Base-by-base conservation (phyloP, 1,284 basidiomycete genomes). In the Ceratobasidium sp. region DNA sequence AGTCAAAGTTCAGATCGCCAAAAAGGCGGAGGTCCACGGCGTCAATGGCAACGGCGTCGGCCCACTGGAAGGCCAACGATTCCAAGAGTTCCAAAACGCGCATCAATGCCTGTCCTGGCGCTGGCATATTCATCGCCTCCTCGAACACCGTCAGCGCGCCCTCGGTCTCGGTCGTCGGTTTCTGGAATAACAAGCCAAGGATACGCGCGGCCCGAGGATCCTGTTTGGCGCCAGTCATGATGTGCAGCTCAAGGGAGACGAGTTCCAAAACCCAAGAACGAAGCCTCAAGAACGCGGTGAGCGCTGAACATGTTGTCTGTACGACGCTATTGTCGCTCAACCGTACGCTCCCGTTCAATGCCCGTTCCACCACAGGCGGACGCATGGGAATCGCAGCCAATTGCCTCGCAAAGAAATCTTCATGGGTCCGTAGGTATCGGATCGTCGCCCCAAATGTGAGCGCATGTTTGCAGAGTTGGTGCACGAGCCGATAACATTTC, bases 351-450 rank as follows among this genome's bases (percentile, higher is more conserved):
- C 97, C 91, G 73, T 84, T 84, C 0, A 89, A 86, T 3, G 86
- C 85, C 43, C 82, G 77, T 9, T 58, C 54, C 31, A 83, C 80
- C 1, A 75, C 71, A 0, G 90, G 88, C 0, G 86, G 85, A 69
- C 87, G 86, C 59, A 89, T 88, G 1, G 94, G 90, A 22, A 96
- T 85, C 24, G 85, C 88, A 2, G 89, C 87, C 24, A 98, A 86
- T 81, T 98, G 96, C 7, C 91, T 87, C 0, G 90, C 89, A 78
- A 97, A 95, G 84, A 96, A 98, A 79, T 96, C 91, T 81, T 96
- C 93, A 27, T 91, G 87, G 2, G 92, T 94, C 51, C 95, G 90
- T 53, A 98, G 86, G 81, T 98, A 98, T 0, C 95, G 89, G 83
- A 95, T 91, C 13, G 91, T 91, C 48, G 92, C 88, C 31, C 91